Evolutionary conservation across 2,329 filamentous ascomycete species (phyloP), one percentile per base, ranked within the genome.

Genomic region (Phyllosticta citribraziliensis): DNA sequence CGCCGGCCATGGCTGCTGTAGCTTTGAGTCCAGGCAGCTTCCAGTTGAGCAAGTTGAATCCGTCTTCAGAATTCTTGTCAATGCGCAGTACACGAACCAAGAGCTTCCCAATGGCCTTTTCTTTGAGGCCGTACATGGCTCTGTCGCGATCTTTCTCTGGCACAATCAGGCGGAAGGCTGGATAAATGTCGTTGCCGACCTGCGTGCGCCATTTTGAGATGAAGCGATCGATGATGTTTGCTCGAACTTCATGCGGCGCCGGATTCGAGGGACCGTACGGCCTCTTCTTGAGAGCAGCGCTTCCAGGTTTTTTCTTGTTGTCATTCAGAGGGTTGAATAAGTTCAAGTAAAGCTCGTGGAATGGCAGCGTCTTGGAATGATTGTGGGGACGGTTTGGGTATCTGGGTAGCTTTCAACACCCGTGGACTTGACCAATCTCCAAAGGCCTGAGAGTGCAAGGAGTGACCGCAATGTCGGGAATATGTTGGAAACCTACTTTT

Each of bases 31-130:
- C 88, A 0, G 92, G 93, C 0, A 95, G 77, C 73, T 96, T 97
- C 94, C 94, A 99, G 65, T 96, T 90, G 60, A 95, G 74, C 24
- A 99, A 79, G 65, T 84, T 91, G 70, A 88, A 87, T 0, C 87
- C 93, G 76, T 97, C 93, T 65, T 96, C 90, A 0, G 91, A 95
- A 67, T 92, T 87, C 68, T 88, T 89, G 76, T 92, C 88, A 68
- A 99, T 96, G 70, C 92, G 93, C 80, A 96, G 88, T 50, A 96
- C 82, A 70, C 91, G 93, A 62, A 97, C 89, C n/a, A 97, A 79
- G 20, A 97, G 77, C 70, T 91, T 96, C 10, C 88, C 93, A 63
- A 99, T 91, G 5, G 87, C 84, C 71, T 88, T 92, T 77, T 99
- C 94, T 71, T 97, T 97, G 51, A 99, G 79, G 0, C 93, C 91